These are phyloP conservation scores for Parastagonospora avenae DNA, from an alignment of 2,329 filamentous ascomycete species.

Conservation along the genomic window DNA sequence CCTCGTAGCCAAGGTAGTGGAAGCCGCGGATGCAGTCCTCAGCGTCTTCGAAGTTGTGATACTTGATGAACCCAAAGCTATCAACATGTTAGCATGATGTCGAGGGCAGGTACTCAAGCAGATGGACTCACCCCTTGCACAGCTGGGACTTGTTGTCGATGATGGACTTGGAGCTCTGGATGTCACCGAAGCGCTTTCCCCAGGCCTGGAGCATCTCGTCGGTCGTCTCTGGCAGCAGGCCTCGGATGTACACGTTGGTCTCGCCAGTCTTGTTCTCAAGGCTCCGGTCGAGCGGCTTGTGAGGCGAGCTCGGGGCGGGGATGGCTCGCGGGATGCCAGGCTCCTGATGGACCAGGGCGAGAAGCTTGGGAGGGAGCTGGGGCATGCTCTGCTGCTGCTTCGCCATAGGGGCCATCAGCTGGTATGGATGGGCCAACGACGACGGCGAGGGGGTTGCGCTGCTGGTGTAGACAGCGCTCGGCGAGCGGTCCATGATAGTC, in stretches of 20 bases:
- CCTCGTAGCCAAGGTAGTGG: conserved; percentile 92
- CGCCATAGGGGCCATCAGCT: conserved; percentile 47
- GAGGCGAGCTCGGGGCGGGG: conserved; percentile 82
- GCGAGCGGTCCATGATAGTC: conserved; percentile 56
- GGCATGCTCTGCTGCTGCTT: conserved; percentile 45
- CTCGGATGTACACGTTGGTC: conserved; percentile 97
- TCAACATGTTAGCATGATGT: conserved; percentile 9
- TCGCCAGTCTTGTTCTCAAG: conserved; percentile 94
- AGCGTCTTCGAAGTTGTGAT: conserved; percentile 82
- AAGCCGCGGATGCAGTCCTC: conserved; percentile 97
- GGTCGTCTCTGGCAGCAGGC: conserved; percentile 91
- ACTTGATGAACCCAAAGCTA: conserved; percentile 98
- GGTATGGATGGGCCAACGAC: conserved; percentile 52
- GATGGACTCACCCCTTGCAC: conserved; percentile 80
- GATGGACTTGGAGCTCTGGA: conserved; percentile 98
- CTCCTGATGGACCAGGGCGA: conserved; percentile 64
- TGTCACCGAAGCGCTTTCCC: conserved; percentile 85
- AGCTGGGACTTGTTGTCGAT: conserved; percentile 91
- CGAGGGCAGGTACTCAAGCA: not conserved
- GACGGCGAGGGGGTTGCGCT: conserved; percentile 57
- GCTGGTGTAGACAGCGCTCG: conserved; percentile 54
- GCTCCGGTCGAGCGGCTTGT: conserved; percentile 91
- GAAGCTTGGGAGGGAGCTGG: conserved; percentile 52
- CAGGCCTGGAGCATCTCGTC: conserved; percentile 86
- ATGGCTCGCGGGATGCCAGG: conserved; percentile 86